A percentile compares a stretch with the other conserved stretches of the same genome.
These are phyloP conservation scores for Didymella glomerata DNA, from an alignment of 2,329 filamentous ascomycete genomes.

Conservation along the genomic window DNA sequence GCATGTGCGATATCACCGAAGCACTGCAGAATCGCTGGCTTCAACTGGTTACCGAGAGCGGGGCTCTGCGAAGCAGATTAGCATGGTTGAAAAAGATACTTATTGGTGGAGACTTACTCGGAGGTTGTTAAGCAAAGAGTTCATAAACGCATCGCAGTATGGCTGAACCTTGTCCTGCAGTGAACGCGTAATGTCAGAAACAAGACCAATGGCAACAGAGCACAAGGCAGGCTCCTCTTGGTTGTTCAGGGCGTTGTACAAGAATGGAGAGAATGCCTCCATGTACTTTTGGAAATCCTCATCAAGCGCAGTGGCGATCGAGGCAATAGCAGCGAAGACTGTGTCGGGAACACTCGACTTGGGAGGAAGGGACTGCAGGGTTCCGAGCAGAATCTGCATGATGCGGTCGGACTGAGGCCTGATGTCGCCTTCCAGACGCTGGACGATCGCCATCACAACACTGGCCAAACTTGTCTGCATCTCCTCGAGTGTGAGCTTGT, in stretches of 20 bases:
- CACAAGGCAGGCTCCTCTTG: slow-evolving; percentile 94
- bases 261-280: slow-evolving; percentile 90
- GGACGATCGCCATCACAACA: slow-evolving; percentile 89
- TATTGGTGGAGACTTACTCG: slow-evolving; percentile 63
- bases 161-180: slow-evolving; percentile 90
- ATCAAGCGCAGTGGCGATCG: slow-evolving; percentile 89
- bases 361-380: slow-evolving; percentile 76
- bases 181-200: slow-evolving; percentile 94
- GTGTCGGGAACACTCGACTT: slow-evolving; percentile 96
- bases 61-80: slow-evolving; percentile 66
- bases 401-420: slow-evolving; percentile 89
- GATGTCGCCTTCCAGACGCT: slow-evolving; percentile 90
- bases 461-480: slow-evolving; percentile 96
- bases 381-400: slow-evolving; percentile 86
- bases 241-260: slow-evolving; percentile 93
- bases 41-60: slow-evolving; percentile 92
- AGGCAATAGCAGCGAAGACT: slow-evolving; percentile 89
- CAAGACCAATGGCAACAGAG: slow-evolving; percentile 95
- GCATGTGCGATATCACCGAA: slow-evolving; percentile 98
- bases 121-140: slow-evolving; percentile 91
- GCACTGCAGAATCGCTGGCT: slow-evolving; percentile 96
- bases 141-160: slow-evolving; percentile 98
- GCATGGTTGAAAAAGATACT: background rate
- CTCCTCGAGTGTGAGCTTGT: slow-evolving; percentile 93
- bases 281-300: slow-evolving; percentile 97